Evolutionary conservation across 441 rosid genomes (phyloP).

Genomic region (Hypseocharis bilobata): DNA sequence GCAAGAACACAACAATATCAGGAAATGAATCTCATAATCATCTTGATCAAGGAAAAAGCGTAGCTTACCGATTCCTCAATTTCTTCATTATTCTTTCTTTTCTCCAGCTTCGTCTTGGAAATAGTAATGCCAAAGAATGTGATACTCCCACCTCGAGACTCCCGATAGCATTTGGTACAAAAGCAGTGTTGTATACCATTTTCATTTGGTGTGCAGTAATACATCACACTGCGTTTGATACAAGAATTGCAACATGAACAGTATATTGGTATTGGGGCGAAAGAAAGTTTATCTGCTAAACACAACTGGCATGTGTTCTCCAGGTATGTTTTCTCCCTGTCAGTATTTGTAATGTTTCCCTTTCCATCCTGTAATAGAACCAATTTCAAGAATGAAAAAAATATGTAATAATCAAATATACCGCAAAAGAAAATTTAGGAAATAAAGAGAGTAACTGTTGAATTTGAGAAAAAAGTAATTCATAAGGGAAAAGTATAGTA

Average conservation of each 20-base stretch:
- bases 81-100: conserved; percentile 97
- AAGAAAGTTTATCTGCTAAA: conserved; percentile 96
- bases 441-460: no score
- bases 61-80: conserved; percentile 91
- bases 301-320: conserved; percentile 96
- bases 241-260: conserved; percentile 90
- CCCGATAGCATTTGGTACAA: conserved; percentile 92
- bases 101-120: conserved; percentile 73
- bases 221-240: conserved; percentile 92
- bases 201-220: conserved; percentile 82
- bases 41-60: conserved; percentile 12
- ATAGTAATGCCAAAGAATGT: conserved; percentile 59
- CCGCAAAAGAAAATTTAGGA: not conserved
- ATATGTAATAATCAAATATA: not conserved
- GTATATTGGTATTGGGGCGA: conserved; percentile 97
- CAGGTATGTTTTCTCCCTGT: conserved; percentile 99
- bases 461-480: no score
- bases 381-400: not conserved
- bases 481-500: no score
- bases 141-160: conserved; percentile 79
- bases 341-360: conserved; percentile 25
- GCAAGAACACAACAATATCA: conserved; percentile 26
- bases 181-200: conserved; percentile 79
- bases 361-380: not conserved
- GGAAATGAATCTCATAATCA: conserved; percentile 5